Conservation (phyloP, 1,284 basidiomycete genomes). For the Filobasidium uniguttulatum region DNA sequence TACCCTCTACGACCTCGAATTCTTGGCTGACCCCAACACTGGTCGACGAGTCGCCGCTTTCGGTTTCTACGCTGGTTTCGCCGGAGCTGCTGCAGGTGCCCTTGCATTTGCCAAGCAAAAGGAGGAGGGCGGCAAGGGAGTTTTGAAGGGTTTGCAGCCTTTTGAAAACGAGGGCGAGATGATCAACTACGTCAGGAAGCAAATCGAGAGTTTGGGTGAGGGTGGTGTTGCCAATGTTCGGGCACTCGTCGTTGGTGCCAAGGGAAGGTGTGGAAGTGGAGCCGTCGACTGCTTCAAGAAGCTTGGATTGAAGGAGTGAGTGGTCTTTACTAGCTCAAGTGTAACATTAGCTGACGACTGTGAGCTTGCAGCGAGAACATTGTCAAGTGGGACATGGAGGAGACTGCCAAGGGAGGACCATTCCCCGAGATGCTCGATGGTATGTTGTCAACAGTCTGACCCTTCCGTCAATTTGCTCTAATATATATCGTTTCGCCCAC, state of each 20-base stretch:
- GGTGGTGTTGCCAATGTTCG: conserved; percentile 59
- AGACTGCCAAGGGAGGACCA: conserved; percentile 94
- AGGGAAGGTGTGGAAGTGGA: conserved; percentile 91
- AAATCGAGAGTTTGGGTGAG: conserved; percentile 44
- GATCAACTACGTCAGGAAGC: conserved; percentile 55
- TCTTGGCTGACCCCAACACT: conserved; percentile 71
- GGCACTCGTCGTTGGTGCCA: conserved; percentile 88
- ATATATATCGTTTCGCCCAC: background rate
- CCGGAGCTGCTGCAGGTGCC: conserved; percentile 85
- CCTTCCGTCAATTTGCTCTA: background rate
- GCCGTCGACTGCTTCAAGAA: conserved; percentile 91
- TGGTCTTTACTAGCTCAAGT: too few relatives aligned
- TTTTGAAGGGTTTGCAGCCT: conserved; percentile 57
- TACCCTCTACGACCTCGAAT: conserved; percentile 91
- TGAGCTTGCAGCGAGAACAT: conserved; percentile 61
- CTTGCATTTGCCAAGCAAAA: conserved; percentile 65
- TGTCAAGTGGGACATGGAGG: conserved; percentile 92
- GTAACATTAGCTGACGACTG: background rate
- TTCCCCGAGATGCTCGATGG: conserved; percentile 85
- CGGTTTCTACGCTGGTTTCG: conserved; percentile 96
- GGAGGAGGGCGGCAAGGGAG: conserved; percentile 44
- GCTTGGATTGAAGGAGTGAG: conserved; percentile 76
- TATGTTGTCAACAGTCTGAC: conserved; percentile 19
- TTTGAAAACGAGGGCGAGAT: conserved; percentile 71
- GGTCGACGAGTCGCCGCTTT: conserved; percentile 89